Conservation (phyloP, 2,329 filamentous ascomycete species). For the Volutella citrinella region DNA sequence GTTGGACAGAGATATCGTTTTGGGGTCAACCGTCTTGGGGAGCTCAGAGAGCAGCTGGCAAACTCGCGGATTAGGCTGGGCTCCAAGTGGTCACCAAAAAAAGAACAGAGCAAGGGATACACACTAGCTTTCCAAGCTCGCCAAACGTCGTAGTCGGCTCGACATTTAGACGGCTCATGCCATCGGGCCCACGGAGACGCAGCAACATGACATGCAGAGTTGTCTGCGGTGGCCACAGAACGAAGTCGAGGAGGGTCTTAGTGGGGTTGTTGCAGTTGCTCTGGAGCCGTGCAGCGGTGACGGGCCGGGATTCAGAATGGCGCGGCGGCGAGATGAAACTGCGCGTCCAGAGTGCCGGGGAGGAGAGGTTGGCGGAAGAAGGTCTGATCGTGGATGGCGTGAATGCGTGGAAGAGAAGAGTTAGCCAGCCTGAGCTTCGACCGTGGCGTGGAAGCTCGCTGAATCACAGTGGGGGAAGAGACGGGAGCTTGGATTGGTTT, state of each 20-base stretch:
- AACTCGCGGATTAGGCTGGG: conserved; percentile 12
- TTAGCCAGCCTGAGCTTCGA: no score
- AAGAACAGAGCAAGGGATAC: conserved; percentile 1
- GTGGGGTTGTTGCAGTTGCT: conserved; percentile 7
- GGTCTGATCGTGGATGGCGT: no score
- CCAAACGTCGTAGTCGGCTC: conserved; percentile 72
- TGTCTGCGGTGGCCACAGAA: conserved; percentile 6
- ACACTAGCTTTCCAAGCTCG: conserved; percentile 54
- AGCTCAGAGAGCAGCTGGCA: conserved; percentile 55
- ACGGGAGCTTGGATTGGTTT: no score
- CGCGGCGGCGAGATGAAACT: no score
- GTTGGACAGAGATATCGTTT: conserved; percentile 60
- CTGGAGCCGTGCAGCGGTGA: background rate
- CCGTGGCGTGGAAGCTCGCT: conserved; percentile 17
- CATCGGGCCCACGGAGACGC: conserved; percentile 85
- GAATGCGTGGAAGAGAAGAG: no score
- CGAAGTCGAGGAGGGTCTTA: background rate
- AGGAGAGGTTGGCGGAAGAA: no score
- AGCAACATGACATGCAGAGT: conserved; percentile 63
- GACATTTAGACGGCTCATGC: conserved; percentile 82
- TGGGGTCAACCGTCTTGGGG: conserved; percentile 59
- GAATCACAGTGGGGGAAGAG: conserved; percentile 16
- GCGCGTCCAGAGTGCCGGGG: no score
- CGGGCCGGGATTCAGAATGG: no score
- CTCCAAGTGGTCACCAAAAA: no score